These are phyloP conservation scores for Komagataea norvegica DNA, from an alignment of 1,139 yeast genomes.

Conservation along the genomic window DNA sequence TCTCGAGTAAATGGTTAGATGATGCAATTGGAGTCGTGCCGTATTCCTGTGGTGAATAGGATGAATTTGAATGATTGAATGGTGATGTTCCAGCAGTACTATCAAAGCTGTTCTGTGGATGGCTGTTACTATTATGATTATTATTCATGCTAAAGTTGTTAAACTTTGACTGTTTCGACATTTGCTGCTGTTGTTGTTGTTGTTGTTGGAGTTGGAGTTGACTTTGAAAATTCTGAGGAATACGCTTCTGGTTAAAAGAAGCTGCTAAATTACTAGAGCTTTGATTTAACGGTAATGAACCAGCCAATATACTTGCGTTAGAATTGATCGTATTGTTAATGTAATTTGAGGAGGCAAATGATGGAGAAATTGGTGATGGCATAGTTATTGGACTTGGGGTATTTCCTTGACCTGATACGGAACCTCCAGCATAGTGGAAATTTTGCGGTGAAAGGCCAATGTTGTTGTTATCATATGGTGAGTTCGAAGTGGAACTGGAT, in stretches of 20 bases:
- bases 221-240: conserved; percentile 24
- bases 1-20: too few species aligned
- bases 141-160: neutral
- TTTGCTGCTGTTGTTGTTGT: neutral
- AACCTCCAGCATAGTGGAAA: conserved; percentile 9
- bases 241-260: conserved; percentile 26
- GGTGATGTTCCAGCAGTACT: neutral
- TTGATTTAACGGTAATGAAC: conserved; percentile 20
- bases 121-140: neutral
- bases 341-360: conserved; percentile 11
- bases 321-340: conserved; percentile 2
- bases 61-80: neutral
- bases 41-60: conserved; percentile 4
- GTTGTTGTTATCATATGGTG: conserved; percentile 17
- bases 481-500: conserved; percentile 10
- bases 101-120: too few species aligned
- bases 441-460: conserved; percentile 10
- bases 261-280: conserved; percentile 25
- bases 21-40: neutral
- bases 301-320: conserved; percentile 4
- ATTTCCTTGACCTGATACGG: conserved; percentile 11
- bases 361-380: conserved; percentile 25
- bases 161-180: neutral
- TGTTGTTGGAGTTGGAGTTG: conserved; percentile 2
- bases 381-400: conserved; percentile 24